These are phyloP conservation scores for Leishmania braziliensis DNA, from an alignment of 208 protist species.

Conservation along the genomic window DNA sequence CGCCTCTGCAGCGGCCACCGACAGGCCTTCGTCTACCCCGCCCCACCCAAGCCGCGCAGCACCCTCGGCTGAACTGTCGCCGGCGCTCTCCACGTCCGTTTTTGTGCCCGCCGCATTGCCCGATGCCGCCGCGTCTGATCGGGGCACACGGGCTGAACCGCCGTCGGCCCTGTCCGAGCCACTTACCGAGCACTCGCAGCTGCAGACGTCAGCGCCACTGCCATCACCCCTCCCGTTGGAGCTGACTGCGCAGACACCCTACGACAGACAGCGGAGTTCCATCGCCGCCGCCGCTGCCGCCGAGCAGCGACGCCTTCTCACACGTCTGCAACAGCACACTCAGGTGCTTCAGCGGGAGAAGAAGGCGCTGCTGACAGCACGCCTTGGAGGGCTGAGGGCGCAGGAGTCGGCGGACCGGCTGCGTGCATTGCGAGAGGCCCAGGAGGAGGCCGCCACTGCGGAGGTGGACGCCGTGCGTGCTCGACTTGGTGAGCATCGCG, in stretches of 20 bases:
- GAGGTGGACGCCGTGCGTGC: constrained; percentile 30
- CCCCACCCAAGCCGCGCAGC: not conserved
- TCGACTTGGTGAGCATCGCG: constrained; percentile 19
- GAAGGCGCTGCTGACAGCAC: constrained; percentile 7
- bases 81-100: no score
- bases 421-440: constrained; percentile 22
- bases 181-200: no score
- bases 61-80: not conserved
- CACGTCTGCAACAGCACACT: constrained; percentile 28
- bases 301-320: constrained; percentile 33
- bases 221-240: not conserved
- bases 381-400: constrained; percentile 11
- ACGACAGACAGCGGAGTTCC: constrained; percentile 18
- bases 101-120: not conserved
- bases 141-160: not conserved
- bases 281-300: constrained; percentile 26
- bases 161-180: not conserved
- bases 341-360: constrained; percentile 12
- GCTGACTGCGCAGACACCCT: constrained; percentile 13
- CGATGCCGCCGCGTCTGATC: not conserved
- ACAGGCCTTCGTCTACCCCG: not conserved
- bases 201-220: not conserved
- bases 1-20: not conserved
- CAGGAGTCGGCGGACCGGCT: constrained; percentile 29
- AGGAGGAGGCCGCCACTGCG: constrained; percentile 15